Evolutionary conservation across 805 yeast species (phyloP), one percentile per base, ranked within the genome.

Genomic region (Middelhovenomyces tepae): DNA sequence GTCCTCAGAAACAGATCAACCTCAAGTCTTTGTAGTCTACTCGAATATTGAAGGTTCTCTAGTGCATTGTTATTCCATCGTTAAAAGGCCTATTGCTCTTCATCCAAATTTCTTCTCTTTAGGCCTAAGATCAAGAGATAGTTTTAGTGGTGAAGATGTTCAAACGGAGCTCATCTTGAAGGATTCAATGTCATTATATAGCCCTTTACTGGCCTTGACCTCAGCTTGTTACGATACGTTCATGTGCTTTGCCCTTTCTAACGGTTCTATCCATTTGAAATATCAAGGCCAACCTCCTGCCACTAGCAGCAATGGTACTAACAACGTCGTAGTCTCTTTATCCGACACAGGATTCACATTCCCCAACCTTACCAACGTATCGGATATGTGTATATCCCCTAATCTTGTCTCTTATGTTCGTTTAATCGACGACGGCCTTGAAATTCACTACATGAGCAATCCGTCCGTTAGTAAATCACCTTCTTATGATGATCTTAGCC

Each of bases 321-420:
- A 3, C 36, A 32, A 6, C 34, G 29, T n/a, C n/a, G n/a, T n/a
- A n/a, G n/a, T n/a, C n/a, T n/a, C n/a, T n/a, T 40, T 22, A 43
- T 41, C 9, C 21, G 47, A 25, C 16, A 57, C 36, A 14, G 48
- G 43, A 18, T 51, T 22, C 38, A 37, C 14, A n/a, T 43, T 51
- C 26, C 43, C 52, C 2, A 33, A 42, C 8, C 16, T 17, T 0
- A 35, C 21, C 3, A 30, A 18, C 6, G 38, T 47, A 1, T 16
- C 39, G 1, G 45, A 45, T 15, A 34, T 56, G 3, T 46, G 54
- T 28, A 11, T 60, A 1, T 59, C 64, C 1, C 60, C 62, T 1
- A 57, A 56, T 20, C 32, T 46, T 26, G 42, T 43, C 16, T 47
- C 56, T 2, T 48, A 43, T 28, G 55, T 51, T 4, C 43, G 47